Conservation (phyloP, 139 green algal species). For the Chlorokybus atmophyticus region DNA sequence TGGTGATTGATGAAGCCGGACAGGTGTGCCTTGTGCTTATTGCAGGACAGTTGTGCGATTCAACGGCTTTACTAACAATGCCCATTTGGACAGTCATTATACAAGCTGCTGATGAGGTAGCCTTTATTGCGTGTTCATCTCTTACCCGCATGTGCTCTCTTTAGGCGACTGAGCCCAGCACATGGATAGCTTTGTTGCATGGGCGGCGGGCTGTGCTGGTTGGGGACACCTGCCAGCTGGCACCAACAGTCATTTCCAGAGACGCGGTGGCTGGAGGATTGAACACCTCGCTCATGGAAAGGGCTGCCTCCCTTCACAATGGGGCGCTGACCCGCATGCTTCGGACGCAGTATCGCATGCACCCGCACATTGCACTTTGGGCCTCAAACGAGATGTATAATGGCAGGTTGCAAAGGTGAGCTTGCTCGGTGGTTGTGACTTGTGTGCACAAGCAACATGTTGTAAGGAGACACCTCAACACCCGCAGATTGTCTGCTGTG, state of each 20-base stretch:
- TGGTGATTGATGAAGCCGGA: slow-evolving; percentile 35
- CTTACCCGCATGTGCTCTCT: neutral
- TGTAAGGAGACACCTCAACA: no score
- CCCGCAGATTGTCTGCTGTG: no score
- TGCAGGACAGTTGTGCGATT: no score
- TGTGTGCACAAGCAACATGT: no score
- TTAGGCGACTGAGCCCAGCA: slow-evolving; percentile 25
- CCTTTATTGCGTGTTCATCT: no score
- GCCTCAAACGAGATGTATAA: slow-evolving; percentile 21
- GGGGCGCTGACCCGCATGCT: neutral
- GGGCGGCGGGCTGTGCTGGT: slow-evolving; percentile 15
- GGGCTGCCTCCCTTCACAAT: neutral
- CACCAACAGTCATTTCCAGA: slow-evolving; percentile 25
- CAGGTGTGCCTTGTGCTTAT: no score
- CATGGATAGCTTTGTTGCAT: slow-evolving; percentile 27
- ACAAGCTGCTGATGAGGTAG: no score
- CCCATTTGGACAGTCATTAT: no score
- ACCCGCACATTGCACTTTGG: slow-evolving; percentile 22
- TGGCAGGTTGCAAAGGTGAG: slow-evolving; percentile 10
- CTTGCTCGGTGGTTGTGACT: no score
- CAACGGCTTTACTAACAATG: no score
- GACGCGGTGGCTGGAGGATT: slow-evolving; percentile 20
- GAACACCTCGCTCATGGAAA: slow-evolving; percentile 23
- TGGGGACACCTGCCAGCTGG: slow-evolving; percentile 35
- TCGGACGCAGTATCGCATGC: slow-evolving; percentile 31